phyloP scores from a whole-genome alignment of 228 moss, liverwort and hornwort species.

The Sphagnum fallax region DNA sequence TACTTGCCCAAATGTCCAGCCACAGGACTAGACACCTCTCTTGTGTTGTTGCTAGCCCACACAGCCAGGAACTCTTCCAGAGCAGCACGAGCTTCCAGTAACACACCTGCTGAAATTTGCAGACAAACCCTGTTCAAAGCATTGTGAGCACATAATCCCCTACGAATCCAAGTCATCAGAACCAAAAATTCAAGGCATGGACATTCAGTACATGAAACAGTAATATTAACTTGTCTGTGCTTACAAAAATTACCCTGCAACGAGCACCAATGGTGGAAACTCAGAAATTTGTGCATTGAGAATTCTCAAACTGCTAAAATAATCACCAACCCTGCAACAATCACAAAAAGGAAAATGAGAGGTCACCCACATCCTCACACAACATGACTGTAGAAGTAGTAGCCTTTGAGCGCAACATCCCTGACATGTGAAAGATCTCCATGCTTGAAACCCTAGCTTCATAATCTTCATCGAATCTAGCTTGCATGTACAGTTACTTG shows the following conservation, averaged over 20 bases:
- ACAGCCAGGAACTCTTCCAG: slow-evolving; percentile 51
- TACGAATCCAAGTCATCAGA: not conserved
- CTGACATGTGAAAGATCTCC: too few relatives aligned
- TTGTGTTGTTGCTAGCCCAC: slow-evolving; percentile 6
- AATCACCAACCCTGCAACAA: slow-evolving; percentile 42
- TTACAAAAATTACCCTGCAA: slow-evolving; percentile 33
- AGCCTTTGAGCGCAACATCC: not conserved
- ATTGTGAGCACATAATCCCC: not conserved
- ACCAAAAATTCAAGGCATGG: not conserved
- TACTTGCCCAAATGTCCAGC: not conserved
- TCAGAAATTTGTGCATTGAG: slow-evolving; percentile 32
- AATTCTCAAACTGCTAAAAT: slow-evolving; percentile 35
- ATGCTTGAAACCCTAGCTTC: too few relatives aligned
- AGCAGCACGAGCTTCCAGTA: slow-evolving; percentile 41
- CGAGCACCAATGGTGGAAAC: slow-evolving; percentile 35
- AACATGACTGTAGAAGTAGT: not conserved
- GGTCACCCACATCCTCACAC: not conserved
- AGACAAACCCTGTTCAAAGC: slow-evolving; percentile 35
- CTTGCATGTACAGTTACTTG: not conserved
- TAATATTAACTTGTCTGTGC: not conserved
- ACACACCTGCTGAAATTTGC: slow-evolving; percentile 44
- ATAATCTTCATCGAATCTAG: not conserved
- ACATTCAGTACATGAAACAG: not conserved
- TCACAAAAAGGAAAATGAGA: not conserved
- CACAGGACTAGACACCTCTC: slow-evolving; percentile 1